Evolutionary conservation across 139 green algal species (phyloP).

Genomic region (Diplosphaera chodatii): DNA sequence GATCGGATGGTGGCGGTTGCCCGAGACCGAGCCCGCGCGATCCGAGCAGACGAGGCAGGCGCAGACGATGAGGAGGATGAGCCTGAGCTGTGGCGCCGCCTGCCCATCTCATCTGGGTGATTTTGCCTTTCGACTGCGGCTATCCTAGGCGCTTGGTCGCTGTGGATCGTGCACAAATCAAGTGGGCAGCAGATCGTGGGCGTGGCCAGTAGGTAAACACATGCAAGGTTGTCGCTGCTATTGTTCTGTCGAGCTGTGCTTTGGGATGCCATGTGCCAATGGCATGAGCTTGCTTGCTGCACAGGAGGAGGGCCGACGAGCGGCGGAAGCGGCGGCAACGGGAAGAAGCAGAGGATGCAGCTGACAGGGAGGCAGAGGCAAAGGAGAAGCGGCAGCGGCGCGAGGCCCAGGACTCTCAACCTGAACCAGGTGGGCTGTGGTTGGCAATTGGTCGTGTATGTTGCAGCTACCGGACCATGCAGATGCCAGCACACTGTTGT

Average conservation of each 20-base stretch:
- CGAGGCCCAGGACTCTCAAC: conserved; percentile 13
- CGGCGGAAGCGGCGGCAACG: conserved; percentile 28
- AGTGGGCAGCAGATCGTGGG: too few relatives aligned
- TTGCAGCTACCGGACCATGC: too few relatives aligned
- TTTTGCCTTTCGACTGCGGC: too few relatives aligned
- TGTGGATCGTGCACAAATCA: too few relatives aligned
- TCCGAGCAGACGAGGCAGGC: conserved; percentile 29
- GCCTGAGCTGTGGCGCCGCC: conserved; percentile 29
- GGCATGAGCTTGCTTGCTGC: background rate
- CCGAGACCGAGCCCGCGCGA: background rate
- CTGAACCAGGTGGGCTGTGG: background rate
- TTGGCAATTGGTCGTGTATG: too few relatives aligned
- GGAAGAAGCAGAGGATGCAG: conserved; percentile 38
- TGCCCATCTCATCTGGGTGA: background rate
- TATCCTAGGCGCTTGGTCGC: too few relatives aligned
- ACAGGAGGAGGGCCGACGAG: conserved; percentile 33
- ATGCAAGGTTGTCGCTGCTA: too few relatives aligned
- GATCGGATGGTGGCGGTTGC: background rate
- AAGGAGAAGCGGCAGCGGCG: conserved; percentile 26
- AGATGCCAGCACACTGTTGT: too few relatives aligned
- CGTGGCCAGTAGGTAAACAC: too few relatives aligned
- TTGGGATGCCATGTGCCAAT: too few relatives aligned
- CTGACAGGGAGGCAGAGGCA: conserved; percentile 5
- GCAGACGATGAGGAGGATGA: conserved; percentile 39
- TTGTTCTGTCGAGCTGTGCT: too few relatives aligned